Conservation (phyloP, 2,329 filamentous ascomycete species). For the Juglanconis sp. region DNA sequence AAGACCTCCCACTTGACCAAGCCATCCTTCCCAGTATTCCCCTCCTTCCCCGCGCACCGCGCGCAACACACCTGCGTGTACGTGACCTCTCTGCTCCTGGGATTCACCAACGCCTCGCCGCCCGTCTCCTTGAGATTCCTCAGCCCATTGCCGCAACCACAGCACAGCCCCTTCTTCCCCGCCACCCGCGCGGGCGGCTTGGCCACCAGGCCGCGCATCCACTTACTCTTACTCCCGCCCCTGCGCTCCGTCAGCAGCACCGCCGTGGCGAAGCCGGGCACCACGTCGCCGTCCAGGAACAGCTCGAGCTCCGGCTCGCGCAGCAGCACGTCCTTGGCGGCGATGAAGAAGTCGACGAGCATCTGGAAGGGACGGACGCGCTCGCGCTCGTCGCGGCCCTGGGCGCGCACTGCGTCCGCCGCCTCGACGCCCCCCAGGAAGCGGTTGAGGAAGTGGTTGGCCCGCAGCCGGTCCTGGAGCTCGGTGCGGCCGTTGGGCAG, state of each 20-base stretch:
- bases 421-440: neutral
- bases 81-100: neutral
- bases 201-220: neutral
- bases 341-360: slow-evolving; percentile 11
- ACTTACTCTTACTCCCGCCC: neutral
- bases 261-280: neutral
- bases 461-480: neutral
- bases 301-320: neutral
- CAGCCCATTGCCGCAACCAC: neutral
- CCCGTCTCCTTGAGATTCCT: neutral
- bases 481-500: neutral
- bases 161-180: neutral
- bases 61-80: slow-evolving; percentile 1
- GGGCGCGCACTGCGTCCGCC: neutral
- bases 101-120: slow-evolving; percentile 1
- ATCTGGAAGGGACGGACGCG: neutral
- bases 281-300: neutral
- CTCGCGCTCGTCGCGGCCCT: neutral
- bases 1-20: slow-evolving; percentile 4
- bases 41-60: slow-evolving; percentile 1
- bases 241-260: neutral
- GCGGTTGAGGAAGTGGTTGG: neutral
- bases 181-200: neutral
- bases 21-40: neutral
- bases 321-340: neutral